Evolutionary conservation across 2,329 filamentous ascomycete species (phyloP), one percentile per base, ranked within the genome.

Genomic region (Canariomyces notabilis): DNA sequence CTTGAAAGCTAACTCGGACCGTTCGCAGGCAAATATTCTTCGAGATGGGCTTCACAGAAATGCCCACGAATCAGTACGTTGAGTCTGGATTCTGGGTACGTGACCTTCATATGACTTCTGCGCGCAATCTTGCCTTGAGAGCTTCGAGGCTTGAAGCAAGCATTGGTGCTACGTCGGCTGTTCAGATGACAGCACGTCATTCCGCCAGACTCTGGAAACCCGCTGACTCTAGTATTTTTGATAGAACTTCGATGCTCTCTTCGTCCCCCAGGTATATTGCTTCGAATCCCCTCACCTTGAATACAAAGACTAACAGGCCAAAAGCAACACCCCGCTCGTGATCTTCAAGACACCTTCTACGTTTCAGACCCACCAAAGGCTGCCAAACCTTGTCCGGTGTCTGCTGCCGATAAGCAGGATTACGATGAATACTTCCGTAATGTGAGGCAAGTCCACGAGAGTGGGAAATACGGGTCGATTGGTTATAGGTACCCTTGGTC

Each of bases 1-100:
- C 18, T 18, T 8, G 20, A 11, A 4, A 18, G 5, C 18, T 21
- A n/a, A 20, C 35, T 39, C 22, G 40, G 23, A 12, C 16, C 14
- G 5, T 12, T 1, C 12, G 8, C 37, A 79, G 93, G 48, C 87
- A 93, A 64, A 96, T 98, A 64, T 98, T 98, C 82, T 97, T 98
- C 71, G 89, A 95, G 66, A 95, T 95, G 83, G 93, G 91, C 43
- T 98, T 97, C 73, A 84, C 91, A 61, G 93, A 98, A 74, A 97
- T 98, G 93, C 87, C 90, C 12, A 96, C 91, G 40, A 85, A 86
- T 70, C 82, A 87, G 66, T 96, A 84, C 65, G 90, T 97, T 53
- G 93, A 98, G 71, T 91, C 90, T 11, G 90, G 91, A 37, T 97
- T 97, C 82, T 98, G 93, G 52, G 52, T 54, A 50, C 7, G 52